A percentile compares a stretch with the other conserved stretches of the same genome.
Evolutionary conservation across 116 monocot genomes (phyloP).

Genomic region (Iris pallida): DNA sequence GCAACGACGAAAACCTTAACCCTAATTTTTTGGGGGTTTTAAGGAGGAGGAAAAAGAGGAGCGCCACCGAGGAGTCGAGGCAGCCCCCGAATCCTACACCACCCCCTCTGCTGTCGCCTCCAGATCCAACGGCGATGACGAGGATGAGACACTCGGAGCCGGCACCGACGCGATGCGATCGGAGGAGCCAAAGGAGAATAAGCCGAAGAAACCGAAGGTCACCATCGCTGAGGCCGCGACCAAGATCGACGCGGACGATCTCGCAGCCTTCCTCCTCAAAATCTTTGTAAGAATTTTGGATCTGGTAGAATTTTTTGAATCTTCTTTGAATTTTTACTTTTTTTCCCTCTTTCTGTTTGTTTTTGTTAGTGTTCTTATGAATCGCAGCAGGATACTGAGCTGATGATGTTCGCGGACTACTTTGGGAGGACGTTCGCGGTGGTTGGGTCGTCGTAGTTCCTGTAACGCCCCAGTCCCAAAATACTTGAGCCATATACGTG

Average conservation of each 20-base stretch:
- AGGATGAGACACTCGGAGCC: conserved; percentile 21
- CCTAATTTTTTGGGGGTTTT: too few species aligned
- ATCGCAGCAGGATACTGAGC: conserved; percentile 73
- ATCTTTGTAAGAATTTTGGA: conserved; percentile 56
- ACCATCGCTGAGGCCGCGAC: conserved; percentile 84
- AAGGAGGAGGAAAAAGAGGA: conserved; percentile 66
- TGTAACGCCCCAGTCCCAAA: too few species aligned
- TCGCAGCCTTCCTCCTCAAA: conserved; percentile 62
- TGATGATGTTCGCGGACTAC: conserved; percentile 94
- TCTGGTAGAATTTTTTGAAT: neutral
- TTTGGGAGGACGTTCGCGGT: conserved; percentile 63
- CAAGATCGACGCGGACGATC: conserved; percentile 61
- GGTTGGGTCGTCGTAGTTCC: conserved; percentile 72
- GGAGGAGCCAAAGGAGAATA: conserved; percentile 73
- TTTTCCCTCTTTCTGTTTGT: conserved; percentile 4
- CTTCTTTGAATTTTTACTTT: neutral
- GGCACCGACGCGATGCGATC: conserved; percentile 21
- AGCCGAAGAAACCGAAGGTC: conserved; percentile 93
- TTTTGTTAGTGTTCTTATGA: conserved; percentile 68
- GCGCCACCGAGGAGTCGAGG: conserved; percentile 58
- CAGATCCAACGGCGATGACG: conserved; percentile 44
- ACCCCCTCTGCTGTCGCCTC: neutral
- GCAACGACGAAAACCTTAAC: too few species aligned
- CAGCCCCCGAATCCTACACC: conserved; percentile 17
- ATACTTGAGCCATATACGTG: too few species aligned